Base-by-base conservation (phyloP, 495 filamentous ascomycete genomes). In the Parachaetomium inaequale region DNA sequence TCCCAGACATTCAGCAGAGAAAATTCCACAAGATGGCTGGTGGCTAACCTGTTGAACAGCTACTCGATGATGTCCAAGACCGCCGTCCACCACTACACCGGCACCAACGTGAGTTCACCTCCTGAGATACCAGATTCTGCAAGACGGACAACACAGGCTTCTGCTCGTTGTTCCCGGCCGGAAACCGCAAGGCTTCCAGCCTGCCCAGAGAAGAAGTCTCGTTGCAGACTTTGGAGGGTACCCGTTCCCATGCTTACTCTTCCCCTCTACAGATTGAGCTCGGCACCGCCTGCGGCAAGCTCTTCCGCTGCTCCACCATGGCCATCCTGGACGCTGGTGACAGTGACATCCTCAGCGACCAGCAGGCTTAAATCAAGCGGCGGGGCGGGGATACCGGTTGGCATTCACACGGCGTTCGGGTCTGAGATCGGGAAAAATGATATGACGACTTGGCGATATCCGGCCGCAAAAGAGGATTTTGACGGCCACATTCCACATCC, bases 251-350 rank as follows among this genome's bases (percentile, higher is more conserved):
- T 74, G 84, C 79, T 82, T 79, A 79, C 75, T 63, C 64, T 70
- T 66, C 31, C 29, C 53, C 50, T 45, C 59, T 54, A 79, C 74
- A 97, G 93, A 96, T 97, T 76, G 93, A 98, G 79, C 83, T 98
- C 59, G 94, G 94, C 63, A 96, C 92, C 69, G 90, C 93, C 58
- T 77, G 75, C 70, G 69, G 70, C 36, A 75, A 75, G 69, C 70
- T 75, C 67, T 75, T 74, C 84, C 79, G 87, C 60, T 96, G 92
- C 84, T 89, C 88, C 56, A 95, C 92, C 73, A 95, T 98, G 91
- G 87, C 92, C 63, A 87, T 97, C 75, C 79, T 98, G 46, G 93
- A 97, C 79, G 92, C 91, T 77, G 94, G 94, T 88, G 94, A 98
- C 86, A 94, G 90, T 58, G 93, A 98, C 81, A 97, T 98, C 78